Percentiles rank a stretch among this genome's conserved stretches.
Conservation (phyloP, 208 protist species). For the Tetramitus jugosus region DNA sequence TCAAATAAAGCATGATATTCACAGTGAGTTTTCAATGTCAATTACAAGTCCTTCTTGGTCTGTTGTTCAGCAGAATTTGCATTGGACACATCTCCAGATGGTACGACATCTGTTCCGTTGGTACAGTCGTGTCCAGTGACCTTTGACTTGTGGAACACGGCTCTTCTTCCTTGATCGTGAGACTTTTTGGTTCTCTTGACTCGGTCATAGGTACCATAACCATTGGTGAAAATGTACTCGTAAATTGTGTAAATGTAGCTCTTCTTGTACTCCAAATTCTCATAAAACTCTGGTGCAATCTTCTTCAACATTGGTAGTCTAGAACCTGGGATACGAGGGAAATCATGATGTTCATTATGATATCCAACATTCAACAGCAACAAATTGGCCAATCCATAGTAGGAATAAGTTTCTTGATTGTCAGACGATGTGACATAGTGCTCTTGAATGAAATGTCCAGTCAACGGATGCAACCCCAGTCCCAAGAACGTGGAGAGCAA, state of each 20-base stretch:
- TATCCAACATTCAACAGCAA: conserved; percentile 84
- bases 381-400: conserved; percentile 83
- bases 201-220: background rate
- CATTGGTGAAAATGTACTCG: conserved; percentile 51
- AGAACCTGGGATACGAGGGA: conserved; percentile 82
- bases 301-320: conserved; percentile 60
- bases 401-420: conserved; percentile 87
- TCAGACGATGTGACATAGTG: conserved; percentile 52
- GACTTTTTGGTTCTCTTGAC: background rate
- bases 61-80: no score
- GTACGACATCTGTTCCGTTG: no score
- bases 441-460: conserved; percentile 75
- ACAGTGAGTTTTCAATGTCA: no score
- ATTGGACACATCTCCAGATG: no score
- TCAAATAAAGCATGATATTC: no score
- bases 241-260: conserved; percentile 65
- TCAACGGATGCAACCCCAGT: conserved; percentile 68
- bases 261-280: conserved; percentile 55
- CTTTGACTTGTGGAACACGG: no score
- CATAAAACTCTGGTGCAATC: conserved; percentile 86
- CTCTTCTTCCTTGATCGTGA: conserved; percentile 1
- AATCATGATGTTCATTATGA: conserved; percentile 94
- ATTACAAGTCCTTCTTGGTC: no score
- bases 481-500: conserved; percentile 61
- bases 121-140: no score